Conservation (phyloP, 2,329 filamentous ascomycete species). For the Diaporthe destruens region DNA sequence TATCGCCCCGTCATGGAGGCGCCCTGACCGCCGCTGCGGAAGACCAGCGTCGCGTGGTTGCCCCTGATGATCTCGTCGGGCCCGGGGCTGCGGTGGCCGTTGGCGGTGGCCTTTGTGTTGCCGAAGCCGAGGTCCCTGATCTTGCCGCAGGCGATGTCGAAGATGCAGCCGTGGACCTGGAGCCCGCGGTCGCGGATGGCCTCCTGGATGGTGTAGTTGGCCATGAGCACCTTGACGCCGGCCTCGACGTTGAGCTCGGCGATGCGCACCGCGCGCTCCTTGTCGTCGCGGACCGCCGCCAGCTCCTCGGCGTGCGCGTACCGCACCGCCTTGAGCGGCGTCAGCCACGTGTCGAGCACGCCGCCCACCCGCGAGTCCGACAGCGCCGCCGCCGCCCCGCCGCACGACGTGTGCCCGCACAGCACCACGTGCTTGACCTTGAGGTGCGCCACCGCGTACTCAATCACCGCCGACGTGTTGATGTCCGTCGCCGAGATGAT, state of each 20-base stretch:
- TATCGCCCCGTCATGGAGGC: slow-evolving; percentile 53
- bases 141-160: slow-evolving; percentile 69
- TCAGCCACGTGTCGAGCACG: slow-evolving; percentile 68
- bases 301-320: slow-evolving; percentile 67
- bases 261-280: slow-evolving; percentile 69
- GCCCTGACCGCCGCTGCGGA: slow-evolving; percentile 53
- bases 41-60: slow-evolving; percentile 65
- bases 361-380: slow-evolving; percentile 61
- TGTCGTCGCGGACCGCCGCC: slow-evolving; percentile 63
- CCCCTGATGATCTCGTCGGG: slow-evolving; percentile 57
- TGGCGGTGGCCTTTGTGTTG: slow-evolving; percentile 47
- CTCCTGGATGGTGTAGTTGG: slow-evolving; percentile 77
- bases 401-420: slow-evolving; percentile 77
- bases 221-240: slow-evolving; percentile 75
- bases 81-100: slow-evolving; percentile 37
- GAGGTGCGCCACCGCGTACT: slow-evolving; percentile 81
- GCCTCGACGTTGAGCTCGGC: slow-evolving; percentile 82
- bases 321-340: slow-evolving; percentile 61
- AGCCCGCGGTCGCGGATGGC: slow-evolving; percentile 78
- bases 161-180: slow-evolving; percentile 82
- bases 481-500: slow-evolving; percentile 81
- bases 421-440: slow-evolving; percentile 79
- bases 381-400: slow-evolving; percentile 73
- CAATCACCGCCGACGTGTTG: slow-evolving; percentile 80
- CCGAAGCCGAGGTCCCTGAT: slow-evolving; percentile 63